A percentile compares a stretch with the other conserved stretches of the same genome.
These are phyloP conservation scores for Achaetomiella virescens DNA, from an alignment of 495 filamentous ascomycete genomes.

Conservation along the genomic window DNA sequence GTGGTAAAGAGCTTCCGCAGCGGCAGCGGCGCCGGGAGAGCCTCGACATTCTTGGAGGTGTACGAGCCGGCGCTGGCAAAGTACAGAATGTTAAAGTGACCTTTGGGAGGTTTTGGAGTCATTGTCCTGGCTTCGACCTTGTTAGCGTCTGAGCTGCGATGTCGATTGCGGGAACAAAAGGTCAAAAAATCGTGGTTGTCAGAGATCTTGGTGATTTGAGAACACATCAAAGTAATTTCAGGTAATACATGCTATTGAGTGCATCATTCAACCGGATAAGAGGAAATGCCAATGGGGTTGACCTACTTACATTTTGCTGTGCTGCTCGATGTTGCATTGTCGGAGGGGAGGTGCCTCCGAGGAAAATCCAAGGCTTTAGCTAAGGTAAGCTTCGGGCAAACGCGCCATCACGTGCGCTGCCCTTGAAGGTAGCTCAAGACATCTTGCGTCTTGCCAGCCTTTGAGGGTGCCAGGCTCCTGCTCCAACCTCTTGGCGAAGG, in stretches of 20 bases:
- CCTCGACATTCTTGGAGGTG: slow-evolving; percentile 65
- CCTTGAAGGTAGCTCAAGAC: neutral
- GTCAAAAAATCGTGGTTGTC: slow-evolving; percentile 30
- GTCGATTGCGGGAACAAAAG: neutral
- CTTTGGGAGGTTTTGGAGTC: slow-evolving; percentile 39
- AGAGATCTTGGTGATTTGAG: slow-evolving; percentile 58
- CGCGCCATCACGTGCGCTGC: slow-evolving; percentile 9
- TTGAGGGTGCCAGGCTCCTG: neutral
- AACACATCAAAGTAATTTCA: slow-evolving; percentile 34
- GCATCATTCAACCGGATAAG: slow-evolving; percentile 37
- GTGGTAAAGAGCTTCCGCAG: slow-evolving; percentile 57
- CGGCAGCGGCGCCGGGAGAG: slow-evolving; percentile 64
- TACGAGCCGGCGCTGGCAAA: slow-evolving; percentile 74
- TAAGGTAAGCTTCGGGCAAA: neutral
- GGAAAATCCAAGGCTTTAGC: neutral
- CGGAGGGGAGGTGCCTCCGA: slow-evolving; percentile 4
- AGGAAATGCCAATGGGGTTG: neutral
- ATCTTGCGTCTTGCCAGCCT: neutral
- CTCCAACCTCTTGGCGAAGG: neutral
- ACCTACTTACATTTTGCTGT: slow-evolving; percentile 13
- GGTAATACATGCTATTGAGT: slow-evolving; percentile 61
- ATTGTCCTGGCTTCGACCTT: slow-evolving; percentile 21
- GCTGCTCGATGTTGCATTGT: neutral
- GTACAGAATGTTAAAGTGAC: slow-evolving; percentile 77
- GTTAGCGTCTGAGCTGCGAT: slow-evolving; percentile 16